These are phyloP conservation scores for Pezicula carpinea DNA, from an alignment of 2,329 filamentous ascomycete species.

Conservation along the genomic window DNA sequence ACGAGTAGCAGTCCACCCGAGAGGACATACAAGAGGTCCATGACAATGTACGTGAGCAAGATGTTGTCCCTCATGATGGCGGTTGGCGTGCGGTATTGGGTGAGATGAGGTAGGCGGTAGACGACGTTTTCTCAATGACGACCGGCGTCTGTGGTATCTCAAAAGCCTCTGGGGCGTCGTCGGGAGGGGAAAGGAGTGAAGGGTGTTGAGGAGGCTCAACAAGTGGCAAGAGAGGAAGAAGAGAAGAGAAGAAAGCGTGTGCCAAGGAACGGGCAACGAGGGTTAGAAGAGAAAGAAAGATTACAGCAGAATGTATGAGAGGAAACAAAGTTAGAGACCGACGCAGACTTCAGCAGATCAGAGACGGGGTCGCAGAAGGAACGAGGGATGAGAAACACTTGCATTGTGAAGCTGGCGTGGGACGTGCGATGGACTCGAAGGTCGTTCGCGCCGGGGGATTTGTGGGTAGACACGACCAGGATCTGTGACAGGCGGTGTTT, in stretches of 20 bases:
- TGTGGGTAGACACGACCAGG: too few relatives aligned
- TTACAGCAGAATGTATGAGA: constrained; percentile 4
- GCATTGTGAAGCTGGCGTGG: background rate
- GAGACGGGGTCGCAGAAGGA: constrained; percentile 6
- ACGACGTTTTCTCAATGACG: constrained; percentile 20
- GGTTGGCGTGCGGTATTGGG: background rate
- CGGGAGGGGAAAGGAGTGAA: constrained; percentile 10
- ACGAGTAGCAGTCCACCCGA: constrained; percentile 47
- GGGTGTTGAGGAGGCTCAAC: constrained; percentile 3
- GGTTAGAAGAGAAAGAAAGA: constrained; percentile 4
- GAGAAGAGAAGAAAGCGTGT: constrained; percentile 1
- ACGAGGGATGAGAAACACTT: constrained; percentile 18
- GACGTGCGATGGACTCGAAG: background rate
- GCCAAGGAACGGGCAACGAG: constrained; percentile 6
- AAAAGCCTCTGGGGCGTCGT: constrained; percentile 2
- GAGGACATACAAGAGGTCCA: constrained; percentile 47
- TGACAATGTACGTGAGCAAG: constrained; percentile 43
- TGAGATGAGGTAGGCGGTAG: background rate
- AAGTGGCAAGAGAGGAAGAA: too few relatives aligned
- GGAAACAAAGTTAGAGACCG: constrained; percentile 11
- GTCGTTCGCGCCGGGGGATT: background rate
- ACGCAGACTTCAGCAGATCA: constrained; percentile 6
- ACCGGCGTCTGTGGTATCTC: constrained; percentile 23
- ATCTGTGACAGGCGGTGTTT: too few relatives aligned
- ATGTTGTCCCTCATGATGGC: constrained; percentile 43